Evolutionary conservation across 2,329 filamentous ascomycete species (phyloP), one percentile per base, ranked within the genome.

Genomic region (Raffaelea albimanens): DNA sequence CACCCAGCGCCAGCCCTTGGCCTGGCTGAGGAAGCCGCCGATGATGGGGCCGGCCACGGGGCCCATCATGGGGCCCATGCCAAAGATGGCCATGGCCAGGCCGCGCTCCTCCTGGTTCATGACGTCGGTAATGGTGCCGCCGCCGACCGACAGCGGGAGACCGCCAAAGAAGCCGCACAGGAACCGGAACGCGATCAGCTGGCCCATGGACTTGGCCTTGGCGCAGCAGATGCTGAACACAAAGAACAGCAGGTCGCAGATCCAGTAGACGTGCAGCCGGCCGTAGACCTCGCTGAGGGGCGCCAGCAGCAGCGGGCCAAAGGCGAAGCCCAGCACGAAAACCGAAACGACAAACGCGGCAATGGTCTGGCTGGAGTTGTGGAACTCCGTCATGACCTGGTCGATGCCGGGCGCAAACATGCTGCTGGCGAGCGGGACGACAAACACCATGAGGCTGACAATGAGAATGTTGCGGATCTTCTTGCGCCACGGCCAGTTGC

Each of bases 71-170:
- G 68, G 68, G 0, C 68, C 70, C 19, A 72, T 59, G 33, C 61
- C 60, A 47, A 68, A 74, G 11, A 58, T 63, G 2, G 71, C 67
- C 76, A 83, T 81, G 45, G 75, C 76, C 3, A 67, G 63, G 11
- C 75, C 79, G 34, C 80, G 70, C 53, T 76, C 69, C 55, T 80
- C 74, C 42, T 72, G 71, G 0, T 60, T 57, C 11, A 85, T 71
- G 62, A 86, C 69, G 58, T 87, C 83, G 29, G 79, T 75, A 31
- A 87, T 79, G 3, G 77, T 77, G 20, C 81, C 81, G 31, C 78
- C 78, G 7, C 81, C 83, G 54, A 82, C 81, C 0, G 81, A 82
- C 10, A 86, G 60, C 1, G 80, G 75, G 25, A 72, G 73, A 3
- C 73, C 74, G 31, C 82, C 83, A 41, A 81, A 81, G 16, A 76